Evolutionary conservation across 2,329 filamentous ascomycete genomes (phyloP).

Genomic region (Knufia fluminis): DNA sequence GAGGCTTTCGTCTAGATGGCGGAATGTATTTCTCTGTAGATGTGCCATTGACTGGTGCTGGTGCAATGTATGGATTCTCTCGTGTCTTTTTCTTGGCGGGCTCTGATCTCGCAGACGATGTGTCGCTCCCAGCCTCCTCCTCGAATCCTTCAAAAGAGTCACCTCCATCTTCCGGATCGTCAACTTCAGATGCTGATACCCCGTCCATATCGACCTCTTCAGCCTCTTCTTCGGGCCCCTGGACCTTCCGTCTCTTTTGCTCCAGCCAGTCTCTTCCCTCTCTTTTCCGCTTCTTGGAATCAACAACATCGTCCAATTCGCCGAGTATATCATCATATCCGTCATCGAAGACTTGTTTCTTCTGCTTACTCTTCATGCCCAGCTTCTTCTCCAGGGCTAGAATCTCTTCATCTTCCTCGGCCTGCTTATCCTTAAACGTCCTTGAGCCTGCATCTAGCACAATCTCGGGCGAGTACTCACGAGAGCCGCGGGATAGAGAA

Average conservation of each 20-base stretch:
- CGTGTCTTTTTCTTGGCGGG: slow-evolving; percentile 26
- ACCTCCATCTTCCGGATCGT: slow-evolving; percentile 26
- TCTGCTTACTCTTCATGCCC: slow-evolving; percentile 65
- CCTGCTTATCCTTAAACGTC: slow-evolving; percentile 54
- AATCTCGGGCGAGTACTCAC: slow-evolving; percentile 20
- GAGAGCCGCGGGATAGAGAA: slow-evolving; percentile 2
- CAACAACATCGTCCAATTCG: slow-evolving; percentile 49
- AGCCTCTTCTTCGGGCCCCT: slow-evolving; percentile 23
- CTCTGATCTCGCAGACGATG: neutral
- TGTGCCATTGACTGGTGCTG: slow-evolving; percentile 38
- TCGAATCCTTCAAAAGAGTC: slow-evolving; percentile 18
- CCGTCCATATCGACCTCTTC: slow-evolving; percentile 9
- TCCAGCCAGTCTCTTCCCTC: slow-evolving; percentile 56
- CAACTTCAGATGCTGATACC: slow-evolving; percentile 8
- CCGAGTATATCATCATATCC: slow-evolving; percentile 71
- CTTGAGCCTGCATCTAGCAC: slow-evolving; percentile 26
- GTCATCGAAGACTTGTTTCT: slow-evolving; percentile 66
- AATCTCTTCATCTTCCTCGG: slow-evolving; percentile 81
- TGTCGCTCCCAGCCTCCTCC: slow-evolving; percentile 22
- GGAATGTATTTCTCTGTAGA: slow-evolving; percentile 70
- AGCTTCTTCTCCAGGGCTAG: slow-evolving; percentile 77
- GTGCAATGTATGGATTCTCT: slow-evolving; percentile 87
- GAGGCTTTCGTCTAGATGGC: slow-evolving; percentile 63
- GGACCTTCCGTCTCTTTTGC: slow-evolving; percentile 23
- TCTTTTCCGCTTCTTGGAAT: slow-evolving; percentile 48